Percentiles rank a stretch among this genome's conserved stretches.
phyloP scores from a whole-genome alignment of 768 basidiomycete species.

The Boletus pseudo-olivaceus region DNA sequence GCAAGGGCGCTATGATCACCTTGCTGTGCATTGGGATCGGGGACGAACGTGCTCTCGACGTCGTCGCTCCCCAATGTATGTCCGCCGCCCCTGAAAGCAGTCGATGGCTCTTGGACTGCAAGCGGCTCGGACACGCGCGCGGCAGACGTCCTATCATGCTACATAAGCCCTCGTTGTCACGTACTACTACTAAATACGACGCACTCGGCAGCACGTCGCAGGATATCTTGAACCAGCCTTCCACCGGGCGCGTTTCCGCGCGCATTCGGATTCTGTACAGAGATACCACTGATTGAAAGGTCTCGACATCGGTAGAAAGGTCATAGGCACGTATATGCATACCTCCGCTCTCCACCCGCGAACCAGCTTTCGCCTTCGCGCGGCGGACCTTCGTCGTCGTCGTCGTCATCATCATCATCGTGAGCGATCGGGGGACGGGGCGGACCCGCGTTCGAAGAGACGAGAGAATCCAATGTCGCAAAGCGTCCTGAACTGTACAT shows the following conservation, averaged over 20 bases:
- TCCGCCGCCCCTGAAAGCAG: constrained; percentile 66
- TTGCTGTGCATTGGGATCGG: constrained; percentile 57
- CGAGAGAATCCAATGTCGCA: constrained; percentile 36
- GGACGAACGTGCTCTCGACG: constrained; percentile 69
- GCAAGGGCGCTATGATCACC: constrained; percentile 7
- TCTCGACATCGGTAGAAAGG: not conserved
- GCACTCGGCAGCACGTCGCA: constrained; percentile 83
- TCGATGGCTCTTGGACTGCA: constrained; percentile 17
- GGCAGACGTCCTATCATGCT: constrained; percentile 15
- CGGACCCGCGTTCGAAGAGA: constrained; percentile 13
- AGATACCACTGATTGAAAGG: constrained; percentile 63
- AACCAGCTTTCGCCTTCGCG: constrained; percentile 68
- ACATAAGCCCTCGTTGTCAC: not conserved
- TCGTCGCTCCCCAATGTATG: constrained; percentile 89
- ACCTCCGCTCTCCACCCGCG: constrained; percentile 96
- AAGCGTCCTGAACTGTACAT: constrained; percentile 29
- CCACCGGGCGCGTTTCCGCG: constrained; percentile 48
- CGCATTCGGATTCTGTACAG: constrained; percentile 77
- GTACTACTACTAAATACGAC: not conserved
- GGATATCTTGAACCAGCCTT: constrained; percentile 62
- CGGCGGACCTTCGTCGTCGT: constrained; percentile 43
- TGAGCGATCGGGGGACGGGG: constrained; percentile 16
- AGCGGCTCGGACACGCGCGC: constrained; percentile 14
- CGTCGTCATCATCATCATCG: constrained; percentile 42
- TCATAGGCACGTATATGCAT: not conserved